phyloP scores from a whole-genome alignment of 75 land plant species.

The Selaginella tamariscina region DNA sequence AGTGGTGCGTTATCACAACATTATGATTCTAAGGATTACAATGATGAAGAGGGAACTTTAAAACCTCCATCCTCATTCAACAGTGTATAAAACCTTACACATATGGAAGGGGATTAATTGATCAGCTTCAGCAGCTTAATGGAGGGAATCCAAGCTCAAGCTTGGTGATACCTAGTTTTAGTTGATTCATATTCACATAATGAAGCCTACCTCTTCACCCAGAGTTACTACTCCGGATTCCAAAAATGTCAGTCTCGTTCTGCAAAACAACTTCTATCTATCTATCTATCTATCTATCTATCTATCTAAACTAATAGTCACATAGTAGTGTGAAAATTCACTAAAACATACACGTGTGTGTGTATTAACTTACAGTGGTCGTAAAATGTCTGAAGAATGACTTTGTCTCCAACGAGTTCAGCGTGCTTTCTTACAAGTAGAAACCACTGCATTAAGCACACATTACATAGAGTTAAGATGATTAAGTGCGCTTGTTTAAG shows the following conservation, averaged over 20 bases:
- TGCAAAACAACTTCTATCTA: background rate
- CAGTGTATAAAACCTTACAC: too few species aligned
- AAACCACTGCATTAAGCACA: slow-evolving; percentile 47
- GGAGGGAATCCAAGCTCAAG: too few species aligned
- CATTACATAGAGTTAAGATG: background rate
- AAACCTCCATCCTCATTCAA: too few species aligned
- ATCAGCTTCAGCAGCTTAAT: too few species aligned
- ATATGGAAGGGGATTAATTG: too few species aligned
- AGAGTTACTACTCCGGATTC: too few species aligned
- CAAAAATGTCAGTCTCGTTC: slow-evolving; percentile 1
- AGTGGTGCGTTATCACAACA: too few species aligned
- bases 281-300: background rate
- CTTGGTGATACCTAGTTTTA: too few species aligned
- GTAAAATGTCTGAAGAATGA: background rate
- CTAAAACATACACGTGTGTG: background rate
- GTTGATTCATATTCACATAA: too few species aligned
- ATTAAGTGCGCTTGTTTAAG: background rate
- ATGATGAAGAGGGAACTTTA: too few species aligned
- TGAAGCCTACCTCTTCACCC: too few species aligned
- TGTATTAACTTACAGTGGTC: background rate
- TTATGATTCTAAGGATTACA: too few species aligned
- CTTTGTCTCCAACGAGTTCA: slow-evolving; percentile 32
- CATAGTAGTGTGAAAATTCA: background rate
- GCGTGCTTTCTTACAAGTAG: slow-evolving; percentile 81
- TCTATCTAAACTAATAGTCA: background rate